phyloP scores from a whole-genome alignment of 73 alveolate species.

The Effrenium voratum region DNA sequence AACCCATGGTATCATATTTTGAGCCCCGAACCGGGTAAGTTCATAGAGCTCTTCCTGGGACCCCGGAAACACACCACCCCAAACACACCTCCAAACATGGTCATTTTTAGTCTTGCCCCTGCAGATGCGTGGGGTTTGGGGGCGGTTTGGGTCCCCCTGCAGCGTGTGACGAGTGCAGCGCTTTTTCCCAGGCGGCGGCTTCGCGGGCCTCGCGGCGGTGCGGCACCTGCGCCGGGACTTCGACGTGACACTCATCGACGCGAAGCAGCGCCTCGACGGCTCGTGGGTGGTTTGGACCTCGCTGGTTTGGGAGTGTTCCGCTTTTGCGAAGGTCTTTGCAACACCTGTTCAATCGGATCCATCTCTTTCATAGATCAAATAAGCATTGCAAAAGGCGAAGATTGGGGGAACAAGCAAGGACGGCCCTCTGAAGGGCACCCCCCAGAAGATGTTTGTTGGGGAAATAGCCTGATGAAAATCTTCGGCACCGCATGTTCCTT shows the following conservation, averaged over 20 bases:
- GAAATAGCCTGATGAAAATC: too few relatives aligned
- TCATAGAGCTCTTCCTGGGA: too few relatives aligned
- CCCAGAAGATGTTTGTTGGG: background rate
- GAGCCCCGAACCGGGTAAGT: too few relatives aligned
- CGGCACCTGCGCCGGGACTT: slow-evolving; percentile 36
- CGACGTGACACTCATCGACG: slow-evolving; percentile 82
- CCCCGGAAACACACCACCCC: too few relatives aligned
- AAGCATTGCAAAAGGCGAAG: background rate
- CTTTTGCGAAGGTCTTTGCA: background rate
- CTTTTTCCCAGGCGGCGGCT: slow-evolving; percentile 76
- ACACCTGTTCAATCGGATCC: background rate
- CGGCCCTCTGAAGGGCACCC: background rate
- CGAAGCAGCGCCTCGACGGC: slow-evolving; percentile 24
- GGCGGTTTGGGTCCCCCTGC: too few relatives aligned
- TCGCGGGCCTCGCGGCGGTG: slow-evolving; percentile 72
- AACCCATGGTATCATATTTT: too few relatives aligned
- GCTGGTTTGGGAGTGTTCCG: background rate
- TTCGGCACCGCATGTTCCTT: too few relatives aligned
- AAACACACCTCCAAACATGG: too few relatives aligned
- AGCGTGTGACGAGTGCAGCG: too few relatives aligned
- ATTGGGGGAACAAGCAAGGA: background rate
- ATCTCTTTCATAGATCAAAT: background rate
- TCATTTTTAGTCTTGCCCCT: too few relatives aligned
- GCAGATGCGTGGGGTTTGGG: too few relatives aligned
- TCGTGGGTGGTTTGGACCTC: background rate